phyloP scores from a whole-genome alignment of 2,329 filamentous ascomycete genomes.

The Monilinia aucupariae region DNA sequence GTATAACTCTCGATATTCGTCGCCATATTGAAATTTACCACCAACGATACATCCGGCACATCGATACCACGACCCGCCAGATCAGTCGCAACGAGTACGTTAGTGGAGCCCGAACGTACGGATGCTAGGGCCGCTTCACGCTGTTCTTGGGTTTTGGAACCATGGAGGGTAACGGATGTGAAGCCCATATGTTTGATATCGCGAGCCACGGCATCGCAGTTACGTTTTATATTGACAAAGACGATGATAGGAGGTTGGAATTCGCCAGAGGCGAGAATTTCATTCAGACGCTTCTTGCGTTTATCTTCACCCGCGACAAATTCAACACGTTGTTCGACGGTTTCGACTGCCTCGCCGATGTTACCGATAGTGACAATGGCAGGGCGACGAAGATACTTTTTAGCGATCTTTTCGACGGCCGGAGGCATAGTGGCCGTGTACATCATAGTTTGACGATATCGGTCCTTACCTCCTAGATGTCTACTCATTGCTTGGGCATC shows the following conservation, averaged over 20 bases:
- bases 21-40: slow-evolving; percentile 99
- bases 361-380: slow-evolving; percentile 95
- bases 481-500: slow-evolving; percentile 78
- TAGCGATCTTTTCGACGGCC: slow-evolving; percentile 89
- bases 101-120: slow-evolving; percentile 72
- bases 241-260: slow-evolving; percentile 92
- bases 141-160: slow-evolving; percentile 96
- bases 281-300: slow-evolving; percentile 89
- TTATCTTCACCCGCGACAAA: slow-evolving; percentile 88
- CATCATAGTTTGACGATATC: slow-evolving; percentile 99
- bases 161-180: slow-evolving; percentile 84
- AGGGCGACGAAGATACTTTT: slow-evolving; percentile 88
- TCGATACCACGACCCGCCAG: slow-evolving; percentile 96
- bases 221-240: slow-evolving; percentile 99
- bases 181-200: slow-evolving; percentile 95
- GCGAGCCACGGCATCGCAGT: slow-evolving; percentile 89
- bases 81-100: slow-evolving; percentile 93
- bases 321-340: slow-evolving; percentile 94
- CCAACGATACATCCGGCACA: slow-evolving; percentile 85
- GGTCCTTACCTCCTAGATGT: slow-evolving; percentile 66
- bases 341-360: slow-evolving; percentile 91
- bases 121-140: slow-evolving; percentile 85
- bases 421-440: slow-evolving; percentile 98
- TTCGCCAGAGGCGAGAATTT: slow-evolving; percentile 75
- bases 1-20: slow-evolving; percentile 90